Percentiles rank a stretch among this genome's conserved stretches.
Evolutionary conservation across 345 rosid species (phyloP).

Genomic region (Melaleuca alternifolia): DNA sequence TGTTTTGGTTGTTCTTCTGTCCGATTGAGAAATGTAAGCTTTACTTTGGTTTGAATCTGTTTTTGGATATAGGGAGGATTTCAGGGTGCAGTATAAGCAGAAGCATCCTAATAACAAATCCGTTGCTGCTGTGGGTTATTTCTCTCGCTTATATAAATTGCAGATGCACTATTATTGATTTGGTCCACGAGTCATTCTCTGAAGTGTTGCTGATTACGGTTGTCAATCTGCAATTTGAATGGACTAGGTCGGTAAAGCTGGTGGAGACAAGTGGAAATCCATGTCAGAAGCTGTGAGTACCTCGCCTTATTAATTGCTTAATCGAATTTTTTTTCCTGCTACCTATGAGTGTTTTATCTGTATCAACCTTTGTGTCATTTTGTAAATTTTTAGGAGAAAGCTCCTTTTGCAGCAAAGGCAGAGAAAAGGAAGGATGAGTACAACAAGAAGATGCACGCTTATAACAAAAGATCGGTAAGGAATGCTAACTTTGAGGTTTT

Average conservation of each 20-base stretch:
- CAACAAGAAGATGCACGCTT: conserved; percentile 45
- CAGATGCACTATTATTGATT: background rate
- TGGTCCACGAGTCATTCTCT: background rate
- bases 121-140: conserved; percentile 49
- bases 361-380: background rate
- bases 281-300: conserved; percentile 50
- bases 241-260: conserved; percentile 74
- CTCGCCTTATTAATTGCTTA: background rate
- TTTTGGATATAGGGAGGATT: conserved; percentile 47
- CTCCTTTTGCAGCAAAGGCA: conserved; percentile 38
- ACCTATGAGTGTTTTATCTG: too few relatives aligned
- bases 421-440: conserved; percentile 66
- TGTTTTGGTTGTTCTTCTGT: background rate
- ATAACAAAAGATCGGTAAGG: conserved; percentile 52
- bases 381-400: conserved; percentile 40
- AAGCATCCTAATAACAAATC: conserved; percentile 77
- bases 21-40: background rate
- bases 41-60: background rate
- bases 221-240: background rate
- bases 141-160: background rate
- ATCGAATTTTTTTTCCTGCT: background rate
- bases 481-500: background rate
- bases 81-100: conserved; percentile 52
- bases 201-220: background rate
- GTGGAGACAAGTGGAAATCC: conserved; percentile 70